These are phyloP conservation scores for Diaporthe citri DNA, from an alignment of 2,329 filamentous ascomycete species.

Conservation along the genomic window DNA sequence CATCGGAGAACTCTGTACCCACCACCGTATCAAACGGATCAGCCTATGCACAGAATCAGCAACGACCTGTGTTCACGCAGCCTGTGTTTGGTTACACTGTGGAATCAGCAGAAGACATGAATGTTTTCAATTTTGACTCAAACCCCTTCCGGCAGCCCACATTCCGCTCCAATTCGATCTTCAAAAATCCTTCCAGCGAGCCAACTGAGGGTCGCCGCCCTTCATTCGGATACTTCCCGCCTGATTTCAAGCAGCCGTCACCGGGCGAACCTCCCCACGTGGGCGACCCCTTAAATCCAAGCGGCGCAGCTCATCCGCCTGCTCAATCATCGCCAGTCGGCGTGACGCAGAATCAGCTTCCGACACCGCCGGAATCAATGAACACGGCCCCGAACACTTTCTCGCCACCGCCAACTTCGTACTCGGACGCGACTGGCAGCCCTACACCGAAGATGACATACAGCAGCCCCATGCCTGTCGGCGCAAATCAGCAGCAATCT, in stretches of 20 bases:
- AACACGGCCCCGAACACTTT: constrained; percentile 49
- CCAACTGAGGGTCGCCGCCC: constrained; percentile 58
- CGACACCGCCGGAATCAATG: constrained; percentile 59
- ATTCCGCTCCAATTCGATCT: constrained; percentile 77
- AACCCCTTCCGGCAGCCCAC: constrained; percentile 61
- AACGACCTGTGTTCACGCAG: constrained; percentile 57
- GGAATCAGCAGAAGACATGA: constrained; percentile 67
- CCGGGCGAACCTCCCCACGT: constrained; percentile 49
- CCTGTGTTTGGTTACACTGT: constrained; percentile 72
- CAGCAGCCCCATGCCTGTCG: constrained; percentile 44
- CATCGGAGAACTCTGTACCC: constrained; percentile 54
- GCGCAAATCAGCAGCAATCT: constrained; percentile 34
- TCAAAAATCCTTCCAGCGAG: constrained; percentile 69
- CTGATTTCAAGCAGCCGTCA: constrained; percentile 59
- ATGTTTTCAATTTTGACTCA: constrained; percentile 58
- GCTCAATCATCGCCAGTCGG: constrained; percentile 40
- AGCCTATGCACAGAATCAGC: constrained; percentile 47
- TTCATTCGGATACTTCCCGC: constrained; percentile 72
- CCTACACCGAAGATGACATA: constrained; percentile 52
- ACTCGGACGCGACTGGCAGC: constrained; percentile 45
- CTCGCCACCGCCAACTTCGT: constrained; percentile 52
- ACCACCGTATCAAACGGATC: constrained; percentile 48
- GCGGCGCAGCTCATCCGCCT: constrained; percentile 44
- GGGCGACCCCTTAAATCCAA: constrained; percentile 53
- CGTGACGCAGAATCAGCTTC: constrained; percentile 46